Evolutionary conservation across 225 moss, liverwort and hornwort genomes (phyloP).

Genomic region (Ulota crispa): DNA sequence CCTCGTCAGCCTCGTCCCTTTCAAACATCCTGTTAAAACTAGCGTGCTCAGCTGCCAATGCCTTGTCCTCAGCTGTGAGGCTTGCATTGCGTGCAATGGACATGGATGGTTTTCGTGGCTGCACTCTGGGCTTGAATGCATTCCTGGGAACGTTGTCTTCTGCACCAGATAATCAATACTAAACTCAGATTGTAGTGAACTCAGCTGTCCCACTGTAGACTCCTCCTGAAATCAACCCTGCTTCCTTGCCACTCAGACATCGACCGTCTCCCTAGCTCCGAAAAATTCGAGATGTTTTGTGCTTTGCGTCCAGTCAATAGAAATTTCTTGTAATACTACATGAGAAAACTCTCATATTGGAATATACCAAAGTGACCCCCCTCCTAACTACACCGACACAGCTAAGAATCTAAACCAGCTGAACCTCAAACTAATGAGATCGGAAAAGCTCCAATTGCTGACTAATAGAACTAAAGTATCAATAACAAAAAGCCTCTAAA

Average conservation of each 20-base stretch:
- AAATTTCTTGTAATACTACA: not conserved
- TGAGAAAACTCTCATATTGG: not conserved
- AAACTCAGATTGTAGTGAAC: constrained; percentile 4
- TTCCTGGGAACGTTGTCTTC: constrained; percentile 62
- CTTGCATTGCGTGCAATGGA: constrained; percentile 42
- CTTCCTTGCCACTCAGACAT: not conserved
- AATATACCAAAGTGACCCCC: not conserved
- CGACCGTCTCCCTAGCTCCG: constrained; percentile 3
- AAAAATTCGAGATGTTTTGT: not conserved
- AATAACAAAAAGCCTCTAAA: not conserved
- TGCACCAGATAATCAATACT: constrained; percentile 27
- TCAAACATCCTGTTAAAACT: constrained; percentile 38
- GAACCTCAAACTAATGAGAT: not conserved
- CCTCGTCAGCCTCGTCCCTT: constrained; percentile 48
- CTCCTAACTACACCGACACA: not conserved
- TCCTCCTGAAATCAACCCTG: not conserved
- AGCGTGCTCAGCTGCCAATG: constrained; percentile 35
- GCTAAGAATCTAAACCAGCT: not conserved
- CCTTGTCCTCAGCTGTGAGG: constrained; percentile 33
- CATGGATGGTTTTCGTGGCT: constrained; percentile 57
- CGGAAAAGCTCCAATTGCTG: not conserved
- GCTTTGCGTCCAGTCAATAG: not conserved
- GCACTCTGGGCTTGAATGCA: constrained; percentile 67
- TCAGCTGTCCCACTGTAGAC: not conserved
- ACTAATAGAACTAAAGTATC: too few species aligned